A percentile compares a stretch with the other conserved stretches of the same genome.
Evolutionary conservation across 371 early-diverging fungal genomes (phyloP).

Genomic region (Sporodiniella umbellata): DNA sequence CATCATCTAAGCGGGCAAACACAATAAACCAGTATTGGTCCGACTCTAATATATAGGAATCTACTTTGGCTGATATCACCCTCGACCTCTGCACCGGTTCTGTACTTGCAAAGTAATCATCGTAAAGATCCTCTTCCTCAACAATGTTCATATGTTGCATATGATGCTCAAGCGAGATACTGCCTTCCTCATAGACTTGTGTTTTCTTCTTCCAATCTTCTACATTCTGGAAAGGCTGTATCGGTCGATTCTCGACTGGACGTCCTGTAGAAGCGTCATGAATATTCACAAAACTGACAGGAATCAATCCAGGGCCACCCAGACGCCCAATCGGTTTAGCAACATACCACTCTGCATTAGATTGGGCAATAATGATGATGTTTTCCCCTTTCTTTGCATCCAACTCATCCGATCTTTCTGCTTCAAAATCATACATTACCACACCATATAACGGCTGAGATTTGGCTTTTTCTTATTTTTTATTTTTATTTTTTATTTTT

Average conservation of each 20-base stretch:
- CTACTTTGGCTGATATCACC: slow-evolving; percentile 48
- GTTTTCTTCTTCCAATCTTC: slow-evolving; percentile 79
- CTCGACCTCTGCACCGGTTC: not conserved
- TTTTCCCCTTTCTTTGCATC: slow-evolving; percentile 63
- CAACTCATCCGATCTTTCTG: slow-evolving; percentile 72
- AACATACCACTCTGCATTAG: slow-evolving; percentile 76
- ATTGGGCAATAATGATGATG: slow-evolving; percentile 73
- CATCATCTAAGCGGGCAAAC: slow-evolving; percentile 54
- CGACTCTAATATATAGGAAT: slow-evolving; percentile 41
- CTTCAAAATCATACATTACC: slow-evolving; percentile 69
- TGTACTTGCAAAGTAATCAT: slow-evolving; percentile 16
- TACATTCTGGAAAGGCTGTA: slow-evolving; percentile 59
- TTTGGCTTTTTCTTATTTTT: too few relatives aligned
- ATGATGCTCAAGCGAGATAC: slow-evolving; percentile 39
- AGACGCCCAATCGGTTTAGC: slow-evolving; percentile 65
- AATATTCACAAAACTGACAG: slow-evolving; percentile 69
- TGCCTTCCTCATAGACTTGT: slow-evolving; percentile 59
- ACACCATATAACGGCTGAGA: slow-evolving; percentile 49
- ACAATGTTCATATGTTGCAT: slow-evolving; percentile 16
- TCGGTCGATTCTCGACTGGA: slow-evolving; percentile 39
- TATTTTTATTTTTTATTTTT: too few relatives aligned
- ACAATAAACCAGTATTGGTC: slow-evolving; percentile 72
- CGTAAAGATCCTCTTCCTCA: slow-evolving; percentile 12
- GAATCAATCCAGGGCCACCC: slow-evolving; percentile 72
- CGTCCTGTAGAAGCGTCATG: slow-evolving; percentile 43